phyloP scores from a whole-genome alignment of 805 yeast genomes.

The Yamadazyma tumulicola region DNA sequence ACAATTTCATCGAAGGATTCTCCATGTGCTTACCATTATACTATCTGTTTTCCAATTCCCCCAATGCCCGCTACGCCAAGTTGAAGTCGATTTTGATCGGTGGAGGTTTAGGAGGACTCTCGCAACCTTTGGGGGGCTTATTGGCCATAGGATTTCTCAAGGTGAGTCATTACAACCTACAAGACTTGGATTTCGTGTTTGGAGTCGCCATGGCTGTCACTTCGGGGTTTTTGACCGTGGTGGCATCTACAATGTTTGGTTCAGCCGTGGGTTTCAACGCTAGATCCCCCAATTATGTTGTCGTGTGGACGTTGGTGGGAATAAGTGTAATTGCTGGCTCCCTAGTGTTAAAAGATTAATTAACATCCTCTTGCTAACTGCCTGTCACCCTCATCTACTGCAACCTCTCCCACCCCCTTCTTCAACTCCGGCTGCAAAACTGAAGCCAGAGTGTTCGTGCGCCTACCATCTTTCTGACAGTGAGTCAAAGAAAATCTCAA shows the following conservation, averaged over 20 bases:
- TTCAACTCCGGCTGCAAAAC: no score
- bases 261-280: constrained; percentile 81
- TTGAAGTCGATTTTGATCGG: constrained; percentile 61
- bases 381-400: no score
- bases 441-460: no score
- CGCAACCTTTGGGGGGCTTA: constrained; percentile 89
- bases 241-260: constrained; percentile 82
- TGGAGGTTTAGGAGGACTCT: constrained; percentile 70
- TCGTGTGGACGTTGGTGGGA: constrained; percentile 61
- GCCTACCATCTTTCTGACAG: no score
- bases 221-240: constrained; percentile 79
- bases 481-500: no score
- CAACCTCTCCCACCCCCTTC: no score
- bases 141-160: constrained; percentile 53
- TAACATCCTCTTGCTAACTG: no score
- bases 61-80: constrained; percentile 40
- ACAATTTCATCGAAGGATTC: constrained; percentile 92
- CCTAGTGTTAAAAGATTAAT: constrained; percentile 1
- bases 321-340: constrained; percentile 47
- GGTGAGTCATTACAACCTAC: constrained; percentile 33
- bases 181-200: constrained; percentile 42
- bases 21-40: constrained; percentile 89
- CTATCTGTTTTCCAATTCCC: constrained; percentile 51
- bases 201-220: constrained; percentile 70
- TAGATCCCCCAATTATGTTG: constrained; percentile 48